These are phyloP conservation scores for Mollisia scopiformis DNA, from an alignment of 2,329 filamentous ascomycete species.

Conservation along the genomic window DNA sequence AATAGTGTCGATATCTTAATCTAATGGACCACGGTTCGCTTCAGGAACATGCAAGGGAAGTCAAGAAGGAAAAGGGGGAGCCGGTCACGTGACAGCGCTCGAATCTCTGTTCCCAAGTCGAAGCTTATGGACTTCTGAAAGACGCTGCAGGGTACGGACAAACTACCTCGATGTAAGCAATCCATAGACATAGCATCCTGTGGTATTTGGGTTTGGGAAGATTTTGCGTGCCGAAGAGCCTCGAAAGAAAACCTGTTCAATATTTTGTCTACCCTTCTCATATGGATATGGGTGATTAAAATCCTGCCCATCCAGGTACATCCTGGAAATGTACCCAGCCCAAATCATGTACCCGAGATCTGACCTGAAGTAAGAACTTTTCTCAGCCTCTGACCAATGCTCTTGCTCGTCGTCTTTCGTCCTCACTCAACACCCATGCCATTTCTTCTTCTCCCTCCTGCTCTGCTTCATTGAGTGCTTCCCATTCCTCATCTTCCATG, in stretches of 20 bases:
- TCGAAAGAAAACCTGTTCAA: background rate
- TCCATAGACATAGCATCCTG: no score
- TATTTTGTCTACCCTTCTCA: background rate
- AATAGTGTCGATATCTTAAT: background rate
- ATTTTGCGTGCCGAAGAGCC: background rate
- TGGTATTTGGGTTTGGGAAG: no score
- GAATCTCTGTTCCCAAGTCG: no score
- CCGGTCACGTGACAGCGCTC: no score
- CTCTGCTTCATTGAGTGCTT: constrained; percentile 63
- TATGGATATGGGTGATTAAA: background rate
- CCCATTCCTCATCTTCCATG: constrained; percentile 97
- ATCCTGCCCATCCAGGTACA: background rate
- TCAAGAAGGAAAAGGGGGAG: no score
- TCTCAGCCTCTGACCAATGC: constrained; percentile 56
- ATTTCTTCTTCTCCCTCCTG: constrained; percentile 64
- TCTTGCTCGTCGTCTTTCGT: constrained; percentile 75
- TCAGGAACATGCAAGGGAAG: no score
- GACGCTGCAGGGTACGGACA: background rate
- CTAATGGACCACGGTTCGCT: no score
- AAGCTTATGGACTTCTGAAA: background rate
- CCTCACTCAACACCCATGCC: constrained; percentile 70
- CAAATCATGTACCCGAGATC: background rate
- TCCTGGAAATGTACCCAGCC: background rate
- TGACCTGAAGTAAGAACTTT: background rate
- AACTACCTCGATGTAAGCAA: background rate